Base-by-base conservation (phyloP, 768 basidiomycete species). In the Megacollybia marginata region DNA sequence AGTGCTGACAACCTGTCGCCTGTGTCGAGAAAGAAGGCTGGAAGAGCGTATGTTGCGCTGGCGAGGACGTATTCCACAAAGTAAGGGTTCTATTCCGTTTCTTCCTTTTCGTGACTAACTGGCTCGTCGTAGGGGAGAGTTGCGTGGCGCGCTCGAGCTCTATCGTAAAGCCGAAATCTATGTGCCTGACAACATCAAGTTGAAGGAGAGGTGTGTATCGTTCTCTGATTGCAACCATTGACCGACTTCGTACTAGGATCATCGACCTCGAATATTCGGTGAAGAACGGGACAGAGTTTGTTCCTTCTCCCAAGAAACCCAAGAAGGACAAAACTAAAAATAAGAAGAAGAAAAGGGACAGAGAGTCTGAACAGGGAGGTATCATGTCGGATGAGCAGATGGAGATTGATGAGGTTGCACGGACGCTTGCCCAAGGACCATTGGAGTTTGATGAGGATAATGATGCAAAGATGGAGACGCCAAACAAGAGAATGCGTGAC, bases 121-220 rank as follows among this genome's bases (percentile, higher is more conserved):
- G 23, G 23, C 23, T 6, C 49, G 12, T 28, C 47, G 10, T 46
- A 90, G 88, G 71, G 85, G 85, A n/a, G 82, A 90, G 59, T 71
- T 90, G n/a, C 75, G 83, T 57, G 76, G 80, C 2, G 89, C 90
- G 2, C 73, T 92, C 35, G 85, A 88, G 48, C 75, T 92, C 13
- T 92, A 91, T 61, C 81, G 82, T 60, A 86, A 87, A 57, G 89
- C 88, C 16, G 83, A 85, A 62, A 73, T 74, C 5, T 91, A 90
- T 55, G 87, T 90, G 44, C 89, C 90, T n/a, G 85, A 89, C 51
- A 92, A 92, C 60, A 64, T 79, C 66, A 91, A 88, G 64, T 74
- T 92, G 45, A 80, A 83, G 77, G 87, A 88, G 74, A 86, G 90
- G 90, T 91, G 76, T 78, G 82, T 82, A 54, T 59, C 55, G 53